Conservation (phyloP, 768 basidiomycete genomes). For the Mycena olivaceomarginata region DNA sequence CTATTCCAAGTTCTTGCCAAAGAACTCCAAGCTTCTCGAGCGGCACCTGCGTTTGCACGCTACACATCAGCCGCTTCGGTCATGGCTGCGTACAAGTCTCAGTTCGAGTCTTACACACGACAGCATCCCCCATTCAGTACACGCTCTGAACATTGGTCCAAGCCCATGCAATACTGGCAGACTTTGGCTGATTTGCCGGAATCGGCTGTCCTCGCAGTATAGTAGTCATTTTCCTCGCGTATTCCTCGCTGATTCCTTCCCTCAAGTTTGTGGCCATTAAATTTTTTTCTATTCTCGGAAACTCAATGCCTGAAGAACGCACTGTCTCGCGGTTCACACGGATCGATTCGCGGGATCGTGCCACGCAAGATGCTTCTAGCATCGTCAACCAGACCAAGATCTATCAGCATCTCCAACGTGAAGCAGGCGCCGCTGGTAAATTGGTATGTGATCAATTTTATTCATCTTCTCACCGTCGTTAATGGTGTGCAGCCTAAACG, state of each 20-base stretch:
- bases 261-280: not conserved
- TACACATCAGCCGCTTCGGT: not conserved
- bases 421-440: too few species aligned
- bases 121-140: slow-evolving; percentile 14
- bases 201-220: not conserved
- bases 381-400: too few species aligned
- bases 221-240: too few species aligned
- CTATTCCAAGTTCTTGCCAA: slow-evolving; percentile 10
- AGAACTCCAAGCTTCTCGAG: not conserved
- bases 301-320: not conserved
- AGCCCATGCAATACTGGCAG: not conserved
- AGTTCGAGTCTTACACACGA: slow-evolving; percentile 15
- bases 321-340: too few species aligned
- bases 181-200: not conserved
- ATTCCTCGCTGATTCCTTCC: too few species aligned
- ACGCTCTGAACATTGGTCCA: not conserved
- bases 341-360: too few species aligned
- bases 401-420: too few species aligned
- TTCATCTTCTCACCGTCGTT: too few species aligned
- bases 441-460: too few species aligned
- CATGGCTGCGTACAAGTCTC: not conserved
- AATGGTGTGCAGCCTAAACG: too few species aligned
- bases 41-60: not conserved
- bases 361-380: too few species aligned
- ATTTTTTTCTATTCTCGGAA: not conserved